phyloP scores from a whole-genome alignment of 768 basidiomycete species.

The Macrolepiota fuliginosa region DNA sequence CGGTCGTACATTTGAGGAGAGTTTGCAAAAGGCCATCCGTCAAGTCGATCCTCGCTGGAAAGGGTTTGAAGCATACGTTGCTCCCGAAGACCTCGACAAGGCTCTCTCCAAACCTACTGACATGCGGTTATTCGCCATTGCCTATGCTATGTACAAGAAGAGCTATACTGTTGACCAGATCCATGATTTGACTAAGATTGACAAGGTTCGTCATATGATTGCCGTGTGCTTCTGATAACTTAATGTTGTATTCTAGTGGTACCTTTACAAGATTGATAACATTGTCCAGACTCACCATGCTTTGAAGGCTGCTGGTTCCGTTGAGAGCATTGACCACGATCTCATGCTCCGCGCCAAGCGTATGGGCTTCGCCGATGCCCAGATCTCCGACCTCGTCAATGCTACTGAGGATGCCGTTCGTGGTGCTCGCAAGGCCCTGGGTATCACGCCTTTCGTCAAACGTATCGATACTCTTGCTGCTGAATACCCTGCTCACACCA shows the following conservation, averaged over 20 bases:
- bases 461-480: slow-evolving; percentile 99
- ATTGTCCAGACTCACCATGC: slow-evolving; percentile 86
- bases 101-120: slow-evolving; percentile 87
- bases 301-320: slow-evolving; percentile 65
- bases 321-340: slow-evolving; percentile 68
- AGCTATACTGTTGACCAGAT: slow-evolving; percentile 86
- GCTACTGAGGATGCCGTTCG: slow-evolving; percentile 79
- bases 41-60: slow-evolving; percentile 97
- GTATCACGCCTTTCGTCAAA: slow-evolving; percentile 96
- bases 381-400: slow-evolving; percentile 81
- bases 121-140: slow-evolving; percentile 94
- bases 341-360: slow-evolving; percentile 87
- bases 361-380: slow-evolving; percentile 93
- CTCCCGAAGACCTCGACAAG: slow-evolving; percentile 80
- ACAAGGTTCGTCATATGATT: slow-evolving; percentile 59
- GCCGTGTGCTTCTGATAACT: background rate
- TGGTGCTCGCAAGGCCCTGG: slow-evolving; percentile 78
- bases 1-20: slow-evolving; percentile 98
- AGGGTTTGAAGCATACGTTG: slow-evolving; percentile 94
- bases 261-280: slow-evolving; percentile 98
- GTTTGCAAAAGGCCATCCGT: slow-evolving; percentile 96
- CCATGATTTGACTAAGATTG: slow-evolving; percentile 96
- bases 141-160: slow-evolving; percentile 95
- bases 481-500: slow-evolving; percentile 97
- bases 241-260: slow-evolving; percentile 62